A percentile compares a stretch with the other conserved stretches of the same genome.
phyloP scores from a whole-genome alignment of 345 rosid genomes.

The Eutrema heterophyllum region DNA sequence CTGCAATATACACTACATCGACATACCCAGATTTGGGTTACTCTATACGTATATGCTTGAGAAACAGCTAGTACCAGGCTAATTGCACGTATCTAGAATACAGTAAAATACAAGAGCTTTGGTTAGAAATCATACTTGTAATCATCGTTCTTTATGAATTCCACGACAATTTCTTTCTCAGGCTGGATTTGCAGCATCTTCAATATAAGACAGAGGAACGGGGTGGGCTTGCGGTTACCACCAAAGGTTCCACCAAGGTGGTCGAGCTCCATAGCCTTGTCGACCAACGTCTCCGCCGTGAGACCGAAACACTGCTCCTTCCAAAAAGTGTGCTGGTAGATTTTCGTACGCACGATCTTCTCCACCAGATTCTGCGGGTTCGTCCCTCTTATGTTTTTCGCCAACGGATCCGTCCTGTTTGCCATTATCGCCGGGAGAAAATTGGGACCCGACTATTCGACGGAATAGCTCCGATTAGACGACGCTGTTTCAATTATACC shows the following conservation, averaged over 20 bases:
- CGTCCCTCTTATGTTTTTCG: conserved; percentile 81
- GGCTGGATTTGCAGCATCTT: conserved; percentile 98
- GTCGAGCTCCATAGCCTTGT: conserved; percentile 93
- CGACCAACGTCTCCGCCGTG: conserved; percentile 86
- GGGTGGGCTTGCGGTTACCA: conserved; percentile 83
- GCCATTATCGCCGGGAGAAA: conserved; percentile 40
- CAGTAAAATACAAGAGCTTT: neutral
- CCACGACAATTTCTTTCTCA: conserved; percentile 87
- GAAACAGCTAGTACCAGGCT: neutral
- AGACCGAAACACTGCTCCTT: conserved; percentile 91
- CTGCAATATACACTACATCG: neutral
- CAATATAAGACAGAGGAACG: conserved; percentile 74
- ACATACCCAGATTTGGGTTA: neutral
- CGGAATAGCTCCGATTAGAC: neutral
- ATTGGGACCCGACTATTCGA: neutral
- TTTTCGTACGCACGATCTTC: conserved; percentile 72
- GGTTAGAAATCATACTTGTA: conserved; percentile 50
- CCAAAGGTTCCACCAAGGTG: conserved; percentile 81
- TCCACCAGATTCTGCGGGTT: conserved; percentile 86
- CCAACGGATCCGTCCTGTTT: conserved; percentile 84
- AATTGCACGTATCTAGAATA: neutral
- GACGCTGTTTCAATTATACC: neutral
- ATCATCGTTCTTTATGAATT: conserved; percentile 87
- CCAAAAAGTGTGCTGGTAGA: conserved; percentile 82
- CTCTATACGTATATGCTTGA: neutral